Evolutionary conservation across 1,284 basidiomycete genomes (phyloP).

Genomic region (Phellopilus nigrolimitatus): DNA sequence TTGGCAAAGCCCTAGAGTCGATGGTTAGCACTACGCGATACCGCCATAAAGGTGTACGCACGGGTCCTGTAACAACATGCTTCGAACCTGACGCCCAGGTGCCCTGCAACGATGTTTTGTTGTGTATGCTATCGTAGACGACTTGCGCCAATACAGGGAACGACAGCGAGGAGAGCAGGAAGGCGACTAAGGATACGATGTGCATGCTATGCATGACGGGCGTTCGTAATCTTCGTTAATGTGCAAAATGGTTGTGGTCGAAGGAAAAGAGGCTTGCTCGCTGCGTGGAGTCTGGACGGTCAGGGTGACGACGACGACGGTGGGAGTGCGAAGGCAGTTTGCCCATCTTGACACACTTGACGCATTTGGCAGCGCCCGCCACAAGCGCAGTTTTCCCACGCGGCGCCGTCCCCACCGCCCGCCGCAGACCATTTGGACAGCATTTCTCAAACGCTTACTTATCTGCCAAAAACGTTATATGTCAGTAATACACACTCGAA

Average conservation of each 20-base stretch:
- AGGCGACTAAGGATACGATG: conserved; percentile 32
- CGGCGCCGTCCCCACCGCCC: too few relatives aligned
- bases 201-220: conserved; percentile 6
- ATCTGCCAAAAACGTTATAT: too few relatives aligned
- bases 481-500: too few relatives aligned
- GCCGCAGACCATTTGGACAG: too few relatives aligned
- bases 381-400: conserved; percentile 5
- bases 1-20: conserved; percentile 73
- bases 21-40: conserved; percentile 4
- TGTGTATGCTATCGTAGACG: conserved; percentile 39
- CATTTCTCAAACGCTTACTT: too few relatives aligned
- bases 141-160: conserved; percentile 36
- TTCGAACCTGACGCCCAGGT: conserved; percentile 83
- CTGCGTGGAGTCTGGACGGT: background rate
- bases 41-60: conserved; percentile 41
- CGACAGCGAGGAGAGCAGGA: conserved; percentile 28
- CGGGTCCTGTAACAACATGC: conserved; percentile 76
- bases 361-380: conserved; percentile 6
- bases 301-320: conserved; percentile 7
- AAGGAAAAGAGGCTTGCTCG: conserved; percentile 5
- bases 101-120: conserved; percentile 64
- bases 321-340: conserved; percentile 7
- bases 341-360: conserved; percentile 5
- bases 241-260: background rate
- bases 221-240: background rate